A percentile compares a stretch with the other conserved stretches of the same genome.
phyloP scores from a whole-genome alignment of 306 rosid genomes.

The Glycyrrhiza uralensis region DNA sequence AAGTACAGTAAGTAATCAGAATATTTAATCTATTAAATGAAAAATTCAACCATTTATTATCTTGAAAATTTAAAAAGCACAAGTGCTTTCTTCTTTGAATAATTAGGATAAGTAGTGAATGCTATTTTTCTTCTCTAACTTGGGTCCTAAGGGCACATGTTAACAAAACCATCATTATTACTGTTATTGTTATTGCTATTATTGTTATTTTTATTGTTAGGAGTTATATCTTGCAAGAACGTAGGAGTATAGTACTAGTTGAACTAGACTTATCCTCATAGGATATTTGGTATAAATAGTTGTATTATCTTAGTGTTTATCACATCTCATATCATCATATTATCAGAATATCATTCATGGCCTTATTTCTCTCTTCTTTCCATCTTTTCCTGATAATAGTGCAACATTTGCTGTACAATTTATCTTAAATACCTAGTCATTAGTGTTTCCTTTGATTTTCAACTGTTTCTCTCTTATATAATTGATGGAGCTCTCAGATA shows the following conservation, averaged over 20 bases:
- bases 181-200: background rate
- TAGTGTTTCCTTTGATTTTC: constrained; percentile 19
- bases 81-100: background rate
- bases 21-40: background rate
- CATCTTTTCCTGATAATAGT: background rate
- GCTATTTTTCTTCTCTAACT: background rate
- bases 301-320: background rate
- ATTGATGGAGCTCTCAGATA: constrained; percentile 33
- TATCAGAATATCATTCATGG: background rate
- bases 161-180: background rate
- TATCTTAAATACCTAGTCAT: background rate
- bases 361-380: constrained; percentile 2
- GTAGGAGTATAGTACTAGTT: background rate
- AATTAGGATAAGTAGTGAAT: background rate
- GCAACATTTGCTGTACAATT: constrained; percentile 1
- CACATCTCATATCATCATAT: background rate
- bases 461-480: constrained; percentile 18
- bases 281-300: background rate
- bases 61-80: background rate
- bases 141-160: background rate
- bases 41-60: background rate
- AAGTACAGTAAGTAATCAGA: background rate
- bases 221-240: background rate
- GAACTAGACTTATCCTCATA: background rate
- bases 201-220: background rate